Percentiles rank a stretch among this genome's conserved stretches.
Evolutionary conservation across 1,139 yeast species (phyloP).

Genomic region (Geotrichum phurueaensis): DNA sequence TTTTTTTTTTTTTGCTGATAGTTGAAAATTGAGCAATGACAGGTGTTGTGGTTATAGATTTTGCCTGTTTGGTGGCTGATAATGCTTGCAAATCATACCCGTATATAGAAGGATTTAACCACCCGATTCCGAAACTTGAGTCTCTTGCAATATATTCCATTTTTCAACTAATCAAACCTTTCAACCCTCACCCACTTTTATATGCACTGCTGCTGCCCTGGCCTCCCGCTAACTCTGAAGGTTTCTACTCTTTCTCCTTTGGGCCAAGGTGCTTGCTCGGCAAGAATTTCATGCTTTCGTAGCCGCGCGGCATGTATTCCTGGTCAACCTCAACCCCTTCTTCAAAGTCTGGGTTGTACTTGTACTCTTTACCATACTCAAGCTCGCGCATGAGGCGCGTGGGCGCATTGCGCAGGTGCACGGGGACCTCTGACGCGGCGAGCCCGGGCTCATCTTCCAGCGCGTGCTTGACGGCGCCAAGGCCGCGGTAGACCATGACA

Average conservation of each 20-base stretch:
- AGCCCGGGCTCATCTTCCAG: slow-evolving; percentile 55
- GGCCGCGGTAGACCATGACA: slow-evolving; percentile 75
- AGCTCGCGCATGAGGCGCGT: slow-evolving; percentile 81
- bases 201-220: too few relatives aligned
- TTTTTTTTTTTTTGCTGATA: too few relatives aligned
- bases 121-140: background rate
- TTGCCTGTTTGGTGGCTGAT: background rate
- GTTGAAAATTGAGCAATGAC: too few relatives aligned
- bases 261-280: slow-evolving; percentile 40
- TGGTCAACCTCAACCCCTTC: slow-evolving; percentile 66
- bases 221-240: too few relatives aligned
- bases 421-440: slow-evolving; percentile 42
- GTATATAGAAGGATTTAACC: background rate
- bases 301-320: slow-evolving; percentile 38
- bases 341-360: slow-evolving; percentile 74
- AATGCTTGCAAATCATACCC: background rate
- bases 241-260: background rate
- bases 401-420: slow-evolving; percentile 88
- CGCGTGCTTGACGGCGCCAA: slow-evolving; percentile 56
- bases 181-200: too few relatives aligned
- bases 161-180: too few relatives aligned
- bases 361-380: slow-evolving; percentile 79
- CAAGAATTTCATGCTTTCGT: slow-evolving; percentile 35
- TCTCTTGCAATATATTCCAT: too few relatives aligned
- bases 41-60: too few relatives aligned